Evolutionary conservation across 371 early-diverging fungal species (phyloP), one percentile per base, ranked within the genome.

Genomic region (Lichtheimia ramosa): DNA sequence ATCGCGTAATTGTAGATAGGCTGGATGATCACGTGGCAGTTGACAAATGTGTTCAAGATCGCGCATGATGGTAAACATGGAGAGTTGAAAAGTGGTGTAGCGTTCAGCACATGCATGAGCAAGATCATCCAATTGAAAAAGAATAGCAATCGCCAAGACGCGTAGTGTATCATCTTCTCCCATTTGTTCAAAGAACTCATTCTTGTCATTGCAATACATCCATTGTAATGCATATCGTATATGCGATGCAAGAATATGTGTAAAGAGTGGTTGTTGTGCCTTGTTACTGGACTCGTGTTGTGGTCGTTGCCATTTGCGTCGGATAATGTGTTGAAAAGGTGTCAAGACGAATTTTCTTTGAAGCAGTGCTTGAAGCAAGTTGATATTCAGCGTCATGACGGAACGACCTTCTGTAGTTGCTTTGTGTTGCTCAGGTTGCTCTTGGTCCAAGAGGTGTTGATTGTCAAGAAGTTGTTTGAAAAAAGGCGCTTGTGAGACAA

Each of bases 21-120:
- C 62, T 12, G 41, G 16, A 43, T 74, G 73, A 3, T 61, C 52
- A 15, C 69, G 56, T 13, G 80, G 80, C 20, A 79, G 20, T 27
- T 79, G 80, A 50, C 80, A 72, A 21, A 79, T 74, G 3, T 69
- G 67, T 48, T 79, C 77, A 1, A 79, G 58, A 52, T 79, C 80
- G 14, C 70, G 69, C 64, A 73, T 71, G 40, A 76, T 69, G 14
- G 73, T 72, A 3, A 58, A 54, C 1, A 79, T 62, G 0, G 73
- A 71, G 0, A 79, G 67, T 27, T 74, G 74, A 3, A 66, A 34
- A 8, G 57, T 52, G 2, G 65, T 73, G 48, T 79, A 79, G 23
- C 63, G 28, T n/a, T 74, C 41, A 1, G 76, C 63, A 42, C 80
- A 79, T 0, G 62, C 62, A 6, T 74, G 63, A 0, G 71, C 70